phyloP scores from a whole-genome alignment of 345 rosid species.

The Linum lewisii region DNA sequence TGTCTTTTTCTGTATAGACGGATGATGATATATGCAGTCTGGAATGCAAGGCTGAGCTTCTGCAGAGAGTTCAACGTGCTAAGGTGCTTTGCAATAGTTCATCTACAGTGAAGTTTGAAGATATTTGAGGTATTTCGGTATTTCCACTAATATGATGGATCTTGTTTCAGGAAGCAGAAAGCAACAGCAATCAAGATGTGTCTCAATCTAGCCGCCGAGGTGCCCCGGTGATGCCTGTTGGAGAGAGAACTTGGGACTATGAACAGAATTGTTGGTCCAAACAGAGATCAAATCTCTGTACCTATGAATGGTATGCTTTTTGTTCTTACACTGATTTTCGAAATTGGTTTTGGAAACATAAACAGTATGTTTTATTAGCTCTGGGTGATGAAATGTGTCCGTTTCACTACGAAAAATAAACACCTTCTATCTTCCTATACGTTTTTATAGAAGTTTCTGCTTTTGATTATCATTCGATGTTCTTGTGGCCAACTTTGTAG shows the following conservation, averaged over 20 bases:
- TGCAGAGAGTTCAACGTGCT: conserved; percentile 28
- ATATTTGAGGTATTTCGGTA: background rate
- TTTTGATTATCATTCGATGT: too few relatives aligned
- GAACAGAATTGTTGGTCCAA: conserved; percentile 37
- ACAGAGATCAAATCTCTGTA: conserved; percentile 50
- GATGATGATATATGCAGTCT: conserved; percentile 68
- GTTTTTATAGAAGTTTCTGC: too few relatives aligned
- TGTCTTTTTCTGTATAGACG: conserved; percentile 35
- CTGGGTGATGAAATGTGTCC: background rate
- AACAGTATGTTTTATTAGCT: background rate
- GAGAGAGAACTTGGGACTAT: conserved; percentile 46
- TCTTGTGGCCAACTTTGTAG: conserved; percentile 20
- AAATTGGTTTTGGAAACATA: too few relatives aligned
- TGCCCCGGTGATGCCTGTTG: conserved; percentile 19
- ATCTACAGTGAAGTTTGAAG: conserved; percentile 2
- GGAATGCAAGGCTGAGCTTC: conserved; percentile 58
- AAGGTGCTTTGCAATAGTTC: conserved; percentile 27
- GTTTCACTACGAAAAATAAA: background rate
- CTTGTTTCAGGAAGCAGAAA: conserved; percentile 26
- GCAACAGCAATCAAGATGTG: conserved; percentile 13
- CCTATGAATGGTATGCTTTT: conserved; percentile 45
- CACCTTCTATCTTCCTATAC: background rate
- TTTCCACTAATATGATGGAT: conserved; percentile 5
- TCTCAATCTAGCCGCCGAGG: conserved; percentile 17
- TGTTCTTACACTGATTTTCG: background rate